Evolutionary conservation across 2,329 filamentous ascomycete genomes (phyloP).

Genomic region (Cryphonectria radicalis): DNA sequence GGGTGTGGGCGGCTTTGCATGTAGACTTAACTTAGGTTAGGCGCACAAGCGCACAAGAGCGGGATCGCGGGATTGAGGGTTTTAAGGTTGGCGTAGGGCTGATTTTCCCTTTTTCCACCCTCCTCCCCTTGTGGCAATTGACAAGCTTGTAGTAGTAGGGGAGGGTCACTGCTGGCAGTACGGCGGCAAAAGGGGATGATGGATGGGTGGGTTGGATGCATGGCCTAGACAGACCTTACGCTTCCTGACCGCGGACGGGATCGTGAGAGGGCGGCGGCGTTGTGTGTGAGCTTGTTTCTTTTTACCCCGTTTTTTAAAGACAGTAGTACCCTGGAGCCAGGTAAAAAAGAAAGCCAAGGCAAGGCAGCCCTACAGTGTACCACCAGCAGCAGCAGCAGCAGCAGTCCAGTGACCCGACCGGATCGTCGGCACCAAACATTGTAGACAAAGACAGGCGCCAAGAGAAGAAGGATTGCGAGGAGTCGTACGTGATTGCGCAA

Average conservation of each 20-base stretch:
- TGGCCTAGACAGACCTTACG: neutral
- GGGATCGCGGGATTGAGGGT: neutral
- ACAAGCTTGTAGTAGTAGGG: neutral
- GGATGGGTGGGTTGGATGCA: neutral
- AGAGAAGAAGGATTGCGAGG: constrained; percentile 3
- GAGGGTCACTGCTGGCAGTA: too few relatives aligned
- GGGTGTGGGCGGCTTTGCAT: neutral
- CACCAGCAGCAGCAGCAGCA: neutral
- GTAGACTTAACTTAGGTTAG: neutral
- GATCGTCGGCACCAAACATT: neutral
- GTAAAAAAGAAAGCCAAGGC: neutral
- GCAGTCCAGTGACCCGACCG: constrained; percentile 2
- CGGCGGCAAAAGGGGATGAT: neutral
- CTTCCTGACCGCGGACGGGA: neutral
- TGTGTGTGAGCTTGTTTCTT: constrained; percentile 12
- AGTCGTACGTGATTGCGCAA: neutral
- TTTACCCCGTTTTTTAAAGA: neutral
- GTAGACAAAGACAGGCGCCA: neutral
- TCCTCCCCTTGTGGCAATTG: too few relatives aligned
- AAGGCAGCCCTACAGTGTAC: constrained; percentile 21
- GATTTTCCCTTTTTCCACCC: constrained; percentile 6
- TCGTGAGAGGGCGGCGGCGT: constrained; percentile 8
- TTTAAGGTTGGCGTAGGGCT: constrained; percentile 25
- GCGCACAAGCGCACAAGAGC: neutral
- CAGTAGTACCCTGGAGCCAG: neutral